Evolutionary conservation across 2,329 filamentous ascomycete species (phyloP), one percentile per base, ranked within the genome.

Genomic region (Calonectria hawksworthii): DNA sequence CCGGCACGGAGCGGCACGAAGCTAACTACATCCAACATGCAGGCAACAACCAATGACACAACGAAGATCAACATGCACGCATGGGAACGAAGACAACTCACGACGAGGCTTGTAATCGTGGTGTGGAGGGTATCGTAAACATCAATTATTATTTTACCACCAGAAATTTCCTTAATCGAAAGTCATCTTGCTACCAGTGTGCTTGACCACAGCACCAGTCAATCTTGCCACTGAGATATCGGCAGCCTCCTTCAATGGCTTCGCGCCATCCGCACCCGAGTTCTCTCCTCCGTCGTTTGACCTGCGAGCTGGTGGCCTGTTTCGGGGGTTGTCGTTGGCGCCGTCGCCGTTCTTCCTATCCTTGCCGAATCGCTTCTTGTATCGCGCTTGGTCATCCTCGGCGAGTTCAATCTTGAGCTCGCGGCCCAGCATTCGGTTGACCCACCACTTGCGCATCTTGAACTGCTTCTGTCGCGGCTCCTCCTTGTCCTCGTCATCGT

Each of bases 351-450:
- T 71, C 78, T 86, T 78, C 75, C 80, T 73, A 75, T 93, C 93
- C 84, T 96, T 96, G 77, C 95, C 94, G 82, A 94, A 99, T 2
- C 97, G 92, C 89, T 99, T 99, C 88, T 96, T 96, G 86, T 99
- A 99, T 73, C 97, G 89, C 41, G 92, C 92, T 79, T 95, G 93
- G 73, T 96, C 92, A 84, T 99, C 97, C 86, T 99, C 97, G 26
- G 97, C 97, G 81, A 96, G 96, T 84, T 99, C 96, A 84, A 97
- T 93, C 83, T 96, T 95, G 78, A 99, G 89, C 76, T 93, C 90
- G 36, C 97, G 92, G 34, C 96, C 96, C 67, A 94, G 88, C 71
- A 98, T 90, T 80, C 93, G 91, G 86, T 98, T 98, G 77, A 98
- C 93, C 91, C 95, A 98, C 90, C 96, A 95, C 84, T 93, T 94